Evolutionary conservation across 495 filamentous ascomycete species (phyloP).

Genomic region (Hypoxylon lienhwacheense): DNA sequence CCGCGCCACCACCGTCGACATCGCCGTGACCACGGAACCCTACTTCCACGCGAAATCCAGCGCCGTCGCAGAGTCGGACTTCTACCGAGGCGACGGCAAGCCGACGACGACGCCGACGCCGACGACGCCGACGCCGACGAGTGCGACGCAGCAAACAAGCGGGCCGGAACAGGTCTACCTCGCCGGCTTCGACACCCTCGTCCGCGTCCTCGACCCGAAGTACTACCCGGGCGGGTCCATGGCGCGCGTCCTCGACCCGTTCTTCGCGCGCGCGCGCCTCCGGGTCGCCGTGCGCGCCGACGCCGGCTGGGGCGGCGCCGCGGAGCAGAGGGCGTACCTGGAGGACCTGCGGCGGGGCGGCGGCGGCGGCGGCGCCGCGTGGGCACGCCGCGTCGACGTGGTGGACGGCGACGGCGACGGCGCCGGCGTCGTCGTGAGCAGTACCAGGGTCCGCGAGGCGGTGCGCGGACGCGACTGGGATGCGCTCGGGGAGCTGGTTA

Average conservation of each 20-base stretch:
- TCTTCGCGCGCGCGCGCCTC: constrained; percentile 71
- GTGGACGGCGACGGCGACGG: constrained; percentile 60
- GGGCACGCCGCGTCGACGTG: constrained; percentile 71
- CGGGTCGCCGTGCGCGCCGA: constrained; percentile 72
- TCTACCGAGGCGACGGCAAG: constrained; percentile 46
- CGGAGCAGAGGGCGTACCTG: constrained; percentile 64
- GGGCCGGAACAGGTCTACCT: constrained; percentile 71
- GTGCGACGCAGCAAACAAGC: neutral
- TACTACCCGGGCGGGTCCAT: constrained; percentile 66
- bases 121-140: too few species aligned
- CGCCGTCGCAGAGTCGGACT: constrained; percentile 60
- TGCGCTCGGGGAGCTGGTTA: constrained; percentile 64
- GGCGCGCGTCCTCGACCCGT: constrained; percentile 59
- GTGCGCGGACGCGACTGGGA: constrained; percentile 54
- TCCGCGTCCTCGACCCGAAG: constrained; percentile 77
- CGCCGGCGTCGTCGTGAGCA: constrained; percentile 65
- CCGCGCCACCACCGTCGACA: constrained; percentile 57
- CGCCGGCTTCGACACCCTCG: constrained; percentile 84
- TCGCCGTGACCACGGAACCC: constrained; percentile 78
- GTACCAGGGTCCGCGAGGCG: constrained; percentile 74
- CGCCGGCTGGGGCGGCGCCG: constrained; percentile 63
- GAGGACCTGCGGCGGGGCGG: constrained; percentile 52
- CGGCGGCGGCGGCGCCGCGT: constrained; percentile 63
- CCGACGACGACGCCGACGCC: too few species aligned
- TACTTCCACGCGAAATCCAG: constrained; percentile 83